Evolutionary conservation across 2,329 filamentous ascomycete genomes (phyloP), one percentile per base, ranked within the genome.

Genomic region (Talaromyces sp.): DNA sequence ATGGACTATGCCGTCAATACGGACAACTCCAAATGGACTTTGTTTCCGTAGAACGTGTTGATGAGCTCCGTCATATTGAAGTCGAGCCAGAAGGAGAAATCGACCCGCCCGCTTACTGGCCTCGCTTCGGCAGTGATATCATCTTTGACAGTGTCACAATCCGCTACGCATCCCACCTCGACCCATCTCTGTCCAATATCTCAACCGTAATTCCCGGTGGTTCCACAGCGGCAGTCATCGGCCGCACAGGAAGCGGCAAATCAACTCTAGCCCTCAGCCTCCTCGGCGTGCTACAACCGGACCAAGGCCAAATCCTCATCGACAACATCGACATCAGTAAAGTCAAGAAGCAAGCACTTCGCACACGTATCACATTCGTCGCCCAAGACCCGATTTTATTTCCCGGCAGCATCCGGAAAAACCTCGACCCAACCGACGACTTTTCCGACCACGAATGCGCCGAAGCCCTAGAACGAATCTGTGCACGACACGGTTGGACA

Each of bases 21-120:
- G 91, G 91, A 2, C 84, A 89, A 67, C 80, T 96, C 1, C 91
- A 96, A 69, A 91, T 96, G 82, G 88, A 96, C 68, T 96, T 96
- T 64, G 91, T 96, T 0, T 92, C 89, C 0, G 89, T 96, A 0
- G 91, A 96, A 73, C 84, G 91, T 40, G 87, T 96, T 0, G 85
- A 94, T 9, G 89, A 94, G 70, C 80, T 96, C 0, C 79, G 94
- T 1, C 83, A 89, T 59, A 81, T 96, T 0, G 88, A 92, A 15
- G 84, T 89, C 68, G 91, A 96, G 69, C 77, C 84, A 0, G 79
- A 77, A 0, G 91, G 90, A 1, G 80, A 82, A 1, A 72, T 89
- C 2, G 74, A 82, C 1, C 90, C 90, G 0, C 89, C 89, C 0
- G 84, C 87, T 0, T 82, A 83, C 52, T 96, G 91, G 91, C 91